Evolutionary conservation across 2,329 filamentous ascomycete genomes (phyloP).

Genomic region (Alternaria sp.): DNA sequence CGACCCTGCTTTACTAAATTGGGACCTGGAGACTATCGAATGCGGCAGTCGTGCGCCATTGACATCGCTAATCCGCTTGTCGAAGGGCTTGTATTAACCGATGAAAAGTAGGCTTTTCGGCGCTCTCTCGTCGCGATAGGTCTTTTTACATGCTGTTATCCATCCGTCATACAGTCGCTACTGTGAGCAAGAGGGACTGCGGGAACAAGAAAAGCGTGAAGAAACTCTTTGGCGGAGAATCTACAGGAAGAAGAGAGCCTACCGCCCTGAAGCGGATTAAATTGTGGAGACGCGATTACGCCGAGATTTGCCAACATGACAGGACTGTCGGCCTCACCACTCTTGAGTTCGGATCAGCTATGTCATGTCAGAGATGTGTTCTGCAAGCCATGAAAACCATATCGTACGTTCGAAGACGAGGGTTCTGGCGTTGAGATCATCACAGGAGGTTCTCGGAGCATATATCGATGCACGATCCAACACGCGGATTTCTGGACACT

Average conservation of each 20-base stretch:
- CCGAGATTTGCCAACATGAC: neutral
- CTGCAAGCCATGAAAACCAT: neutral
- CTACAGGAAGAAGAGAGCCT: neutral
- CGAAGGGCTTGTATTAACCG: neutral
- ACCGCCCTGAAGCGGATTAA: neutral
- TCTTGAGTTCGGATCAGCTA: neutral
- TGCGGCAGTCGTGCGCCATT: neutral
- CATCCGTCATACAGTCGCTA: neutral
- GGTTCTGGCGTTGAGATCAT: neutral
- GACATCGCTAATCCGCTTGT: neutral
- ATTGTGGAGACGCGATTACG: neutral
- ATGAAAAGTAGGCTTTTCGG: neutral
- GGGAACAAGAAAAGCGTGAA: neutral
- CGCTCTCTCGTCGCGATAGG: neutral
- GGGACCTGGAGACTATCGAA: neutral
- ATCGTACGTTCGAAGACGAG: neutral
- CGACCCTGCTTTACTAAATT: neutral
- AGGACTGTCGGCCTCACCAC: neutral
- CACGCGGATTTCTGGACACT: neutral
- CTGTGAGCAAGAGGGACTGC: neutral
- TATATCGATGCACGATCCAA: neutral
- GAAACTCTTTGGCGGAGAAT: neutral
- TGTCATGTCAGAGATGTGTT: neutral
- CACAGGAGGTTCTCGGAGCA: neutral
- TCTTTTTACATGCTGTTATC: neutral